These are phyloP conservation scores for Fusarium begoniae DNA, from an alignment of 2,329 filamentous ascomycete genomes.

Conservation along the genomic window DNA sequence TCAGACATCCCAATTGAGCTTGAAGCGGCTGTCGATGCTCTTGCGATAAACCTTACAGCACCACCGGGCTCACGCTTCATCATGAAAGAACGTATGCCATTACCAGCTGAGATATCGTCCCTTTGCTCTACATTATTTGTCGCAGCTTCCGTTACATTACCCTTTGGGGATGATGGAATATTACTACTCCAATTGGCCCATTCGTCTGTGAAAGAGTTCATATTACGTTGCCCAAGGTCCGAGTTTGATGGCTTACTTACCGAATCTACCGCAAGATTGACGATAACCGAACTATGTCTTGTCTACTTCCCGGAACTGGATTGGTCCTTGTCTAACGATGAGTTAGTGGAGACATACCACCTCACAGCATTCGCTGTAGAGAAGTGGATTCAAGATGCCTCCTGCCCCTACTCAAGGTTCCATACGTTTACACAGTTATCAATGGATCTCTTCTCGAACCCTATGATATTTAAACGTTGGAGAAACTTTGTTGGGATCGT, in stretches of 20 bases:
- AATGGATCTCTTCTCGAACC: background rate
- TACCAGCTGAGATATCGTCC: accelerated
- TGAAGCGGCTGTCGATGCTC: background rate
- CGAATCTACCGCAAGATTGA: accelerated
- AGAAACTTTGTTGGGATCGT: no score
- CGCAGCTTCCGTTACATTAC: no score
- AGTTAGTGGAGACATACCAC: accelerated
- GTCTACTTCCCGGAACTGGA: background rate
- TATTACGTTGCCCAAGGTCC: accelerated
- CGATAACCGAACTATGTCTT: accelerated
- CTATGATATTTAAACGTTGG: accelerated
- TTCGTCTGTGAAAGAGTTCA: background rate
- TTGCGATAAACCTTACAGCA: accelerated
- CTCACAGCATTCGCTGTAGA: accelerated
- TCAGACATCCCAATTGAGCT: accelerated
- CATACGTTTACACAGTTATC: accelerated
- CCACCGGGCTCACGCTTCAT: accelerated
- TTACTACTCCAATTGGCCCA: background rate
- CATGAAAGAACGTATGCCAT: accelerated
- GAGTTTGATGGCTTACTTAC: accelerated
- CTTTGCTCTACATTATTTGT: background rate
- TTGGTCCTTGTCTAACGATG: background rate
- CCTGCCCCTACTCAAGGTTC: accelerated
- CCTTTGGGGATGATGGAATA: no score
- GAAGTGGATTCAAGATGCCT: background rate